phyloP scores from a whole-genome alignment of 2,329 filamentous ascomycete genomes.

The Colletotrichum sp. region DNA sequence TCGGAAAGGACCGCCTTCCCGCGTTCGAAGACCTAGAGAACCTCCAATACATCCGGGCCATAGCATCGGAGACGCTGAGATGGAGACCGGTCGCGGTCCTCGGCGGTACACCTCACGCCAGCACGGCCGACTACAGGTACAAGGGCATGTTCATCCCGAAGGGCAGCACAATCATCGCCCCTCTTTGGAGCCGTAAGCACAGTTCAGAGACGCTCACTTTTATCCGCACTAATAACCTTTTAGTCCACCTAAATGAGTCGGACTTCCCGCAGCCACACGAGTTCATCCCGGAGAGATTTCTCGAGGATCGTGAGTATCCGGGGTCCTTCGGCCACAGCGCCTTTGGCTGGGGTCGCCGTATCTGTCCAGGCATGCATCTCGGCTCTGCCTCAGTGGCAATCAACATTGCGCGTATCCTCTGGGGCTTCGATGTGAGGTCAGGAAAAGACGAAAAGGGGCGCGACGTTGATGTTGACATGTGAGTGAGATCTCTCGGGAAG shows the following conservation, averaged over 20 bases:
- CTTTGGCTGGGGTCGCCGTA: conserved; percentile 46
- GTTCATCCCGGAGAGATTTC: conserved; percentile 41
- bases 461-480: conserved; percentile 44
- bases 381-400: conserved; percentile 53
- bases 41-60: conserved; percentile 39
- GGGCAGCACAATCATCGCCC: conserved; percentile 37
- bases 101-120: conserved; percentile 50
- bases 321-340: conserved; percentile 42
- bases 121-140: conserved; percentile 44
- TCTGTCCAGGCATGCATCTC: conserved; percentile 54
- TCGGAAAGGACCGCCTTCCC: conserved; percentile 40
- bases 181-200: conserved; percentile 45
- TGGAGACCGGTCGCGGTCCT: conserved; percentile 46
- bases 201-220: not conserved
- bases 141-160: conserved; percentile 47
- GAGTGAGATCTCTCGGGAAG: conserved; percentile 19
- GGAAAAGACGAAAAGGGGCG: not conserved
- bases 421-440: conserved; percentile 52
- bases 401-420: conserved; percentile 53
- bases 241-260: conserved; percentile 44
- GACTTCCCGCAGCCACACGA: conserved; percentile 44
- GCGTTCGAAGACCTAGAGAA: conserved; percentile 38
- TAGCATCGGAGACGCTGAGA: conserved; percentile 42
- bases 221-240: not conserved
- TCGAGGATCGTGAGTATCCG: conserved; percentile 38